Base-by-base conservation (phyloP, 805 yeast species). In the Saturnispora zaruensis region DNA sequence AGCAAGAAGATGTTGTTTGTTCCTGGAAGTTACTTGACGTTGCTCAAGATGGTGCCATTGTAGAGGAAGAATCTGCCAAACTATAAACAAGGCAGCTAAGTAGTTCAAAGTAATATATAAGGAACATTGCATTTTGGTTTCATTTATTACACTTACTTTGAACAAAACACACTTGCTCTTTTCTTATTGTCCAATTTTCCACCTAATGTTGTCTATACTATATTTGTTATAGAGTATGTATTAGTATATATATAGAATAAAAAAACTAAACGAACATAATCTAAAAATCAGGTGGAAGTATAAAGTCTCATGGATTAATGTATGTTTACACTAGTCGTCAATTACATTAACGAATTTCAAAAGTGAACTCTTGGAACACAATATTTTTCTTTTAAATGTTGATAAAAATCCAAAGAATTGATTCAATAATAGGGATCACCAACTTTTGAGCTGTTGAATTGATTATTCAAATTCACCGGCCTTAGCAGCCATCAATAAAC, bases 401-500 rank as follows among this genome's bases (percentile, higher is more conserved):
- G 18, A 24, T 34, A 44, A 16, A 16, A 30, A 21, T 13, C 20
- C 6, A n/a, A 28, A 26, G 40, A 28, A 14, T 18, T 36, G 40
- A 18, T 36, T 36, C 40, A 36, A 36, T 18, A 18, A 36, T 36
- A 36, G 9, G 18, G 13, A 18, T 18, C 21, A 18, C 40, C 6
- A 18, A 36, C 21, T 18, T 20, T 36, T 18, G 18, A 18, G 2
- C 18, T 36, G 11, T 18, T 8, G 4, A 16, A 7, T 24, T 42
- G 30, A 25, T 66, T 68, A 86, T 64, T 80, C 72, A 68, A 90
- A 88, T 64, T 91, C 98, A 49, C 74, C 81, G 30, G 98, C 97
- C 69, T 88, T 91, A 57, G 87, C 95, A 41, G 97, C 93, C 97
- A 93, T 93, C 68, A 93, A 77, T 60, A 93, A 78, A 44, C 99